Percentiles rank a stretch among this genome's conserved stretches.
These are phyloP conservation scores for Hysterium pulicare DNA, from an alignment of 2,329 filamentous ascomycete species.

Conservation along the genomic window DNA sequence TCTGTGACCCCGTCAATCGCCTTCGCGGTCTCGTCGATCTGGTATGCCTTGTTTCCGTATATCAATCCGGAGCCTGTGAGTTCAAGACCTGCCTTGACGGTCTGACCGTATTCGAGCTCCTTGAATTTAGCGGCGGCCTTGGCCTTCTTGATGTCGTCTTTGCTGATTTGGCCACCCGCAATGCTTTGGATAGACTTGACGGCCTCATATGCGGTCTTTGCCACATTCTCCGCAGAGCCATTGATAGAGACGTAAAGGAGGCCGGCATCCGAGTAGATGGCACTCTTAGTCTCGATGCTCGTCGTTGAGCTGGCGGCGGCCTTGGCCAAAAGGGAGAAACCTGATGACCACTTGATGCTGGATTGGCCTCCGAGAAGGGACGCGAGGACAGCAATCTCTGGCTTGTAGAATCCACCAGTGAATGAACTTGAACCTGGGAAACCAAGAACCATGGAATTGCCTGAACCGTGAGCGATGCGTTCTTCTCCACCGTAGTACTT, in stretches of 20 bases:
- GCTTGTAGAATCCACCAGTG: conserved; percentile 73
- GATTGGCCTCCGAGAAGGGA: conserved; percentile 87
- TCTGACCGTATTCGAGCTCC: conserved; percentile 77
- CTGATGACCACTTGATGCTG: conserved; percentile 90
- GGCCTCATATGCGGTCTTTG: conserved; percentile 69
- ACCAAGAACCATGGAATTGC: conserved; percentile 82
- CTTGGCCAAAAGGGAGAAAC: conserved; percentile 88
- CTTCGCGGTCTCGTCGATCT: conserved; percentile 77
- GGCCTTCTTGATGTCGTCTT: conserved; percentile 89
- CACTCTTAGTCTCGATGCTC: conserved; percentile 69
- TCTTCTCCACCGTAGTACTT: conserved; percentile 97
- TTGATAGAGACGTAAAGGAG: conserved; percentile 79
- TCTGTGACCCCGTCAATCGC: conserved; percentile 75
- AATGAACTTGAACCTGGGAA: conserved; percentile 86
- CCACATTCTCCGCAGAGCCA: conserved; percentile 70
- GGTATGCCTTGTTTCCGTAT: conserved; percentile 75
- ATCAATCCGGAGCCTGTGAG: conserved; percentile 81
- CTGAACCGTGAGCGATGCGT: conserved; percentile 71
- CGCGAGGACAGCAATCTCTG: conserved; percentile 82
- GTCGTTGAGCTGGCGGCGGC: conserved; percentile 64
- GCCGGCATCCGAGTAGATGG: conserved; percentile 89
- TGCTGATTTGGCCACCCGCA: conserved; percentile 68
- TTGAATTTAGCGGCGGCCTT: conserved; percentile 91
- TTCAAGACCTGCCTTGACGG: conserved; percentile 72
- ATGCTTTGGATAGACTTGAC: conserved; percentile 81